A percentile compares a stretch with the other conserved stretches of the same genome.
These are phyloP conservation scores for Diaporthe vexans DNA, from an alignment of 2,329 filamentous ascomycete genomes.

Conservation along the genomic window DNA sequence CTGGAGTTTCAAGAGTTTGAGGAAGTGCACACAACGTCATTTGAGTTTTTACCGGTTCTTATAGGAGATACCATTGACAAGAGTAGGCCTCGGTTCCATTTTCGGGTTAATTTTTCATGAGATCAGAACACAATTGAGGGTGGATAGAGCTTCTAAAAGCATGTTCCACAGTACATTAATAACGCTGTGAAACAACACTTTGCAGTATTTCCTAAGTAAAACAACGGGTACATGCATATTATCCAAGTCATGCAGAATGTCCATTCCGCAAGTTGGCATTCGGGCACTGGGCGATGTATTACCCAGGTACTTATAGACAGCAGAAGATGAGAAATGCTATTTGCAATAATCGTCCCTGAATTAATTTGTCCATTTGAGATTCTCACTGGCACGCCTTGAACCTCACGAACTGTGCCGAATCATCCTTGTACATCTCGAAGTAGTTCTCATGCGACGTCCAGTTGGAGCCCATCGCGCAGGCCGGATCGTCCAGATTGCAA, in stretches of 20 bases:
- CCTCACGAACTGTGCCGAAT: conserved; percentile 19
- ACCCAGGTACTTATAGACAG: no score
- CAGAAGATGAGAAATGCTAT: not conserved
- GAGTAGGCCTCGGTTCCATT: not conserved
- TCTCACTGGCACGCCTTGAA: conserved; percentile 14
- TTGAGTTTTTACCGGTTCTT: not conserved
- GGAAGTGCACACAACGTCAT: not conserved
- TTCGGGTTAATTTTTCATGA: not conserved
- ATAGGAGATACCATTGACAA: not conserved
- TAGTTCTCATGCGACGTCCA: conserved; percentile 21
- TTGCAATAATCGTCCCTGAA: not conserved
- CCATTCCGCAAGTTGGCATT: not conserved
- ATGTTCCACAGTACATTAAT: not conserved
- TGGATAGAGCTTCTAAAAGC: not conserved
- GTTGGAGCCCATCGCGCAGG: conserved; percentile 50
- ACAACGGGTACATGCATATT: no score
- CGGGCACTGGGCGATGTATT: not conserved
- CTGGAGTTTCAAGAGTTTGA: not conserved
- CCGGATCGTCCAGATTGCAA: conserved; percentile 54
- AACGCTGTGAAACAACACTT: no score
- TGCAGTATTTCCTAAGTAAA: no score
- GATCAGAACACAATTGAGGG: not conserved
- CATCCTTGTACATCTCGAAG: conserved; percentile 22
- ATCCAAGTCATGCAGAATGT: no score
- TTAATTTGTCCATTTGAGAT: no score